A percentile compares a stretch with the other conserved stretches of the same genome.
phyloP scores from a whole-genome alignment of 2,329 filamentous ascomycete genomes.

The Neoscytalidium dimidiatum region DNA sequence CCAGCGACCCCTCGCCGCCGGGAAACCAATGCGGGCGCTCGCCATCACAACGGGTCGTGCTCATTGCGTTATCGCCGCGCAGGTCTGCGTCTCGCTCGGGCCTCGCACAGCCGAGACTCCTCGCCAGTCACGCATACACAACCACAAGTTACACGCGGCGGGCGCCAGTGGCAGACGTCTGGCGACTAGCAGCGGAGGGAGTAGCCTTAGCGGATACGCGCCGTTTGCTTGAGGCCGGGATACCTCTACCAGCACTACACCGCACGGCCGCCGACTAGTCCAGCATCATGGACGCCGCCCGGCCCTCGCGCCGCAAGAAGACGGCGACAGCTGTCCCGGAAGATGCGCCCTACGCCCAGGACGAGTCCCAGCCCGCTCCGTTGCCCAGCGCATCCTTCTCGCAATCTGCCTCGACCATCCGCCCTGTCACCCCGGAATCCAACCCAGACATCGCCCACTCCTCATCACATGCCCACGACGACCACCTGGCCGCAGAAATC shows the following conservation, averaged over 20 bases:
- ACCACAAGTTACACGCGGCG: constrained; percentile 19
- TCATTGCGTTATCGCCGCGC: constrained; percentile 14
- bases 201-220: background rate
- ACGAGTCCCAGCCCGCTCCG: background rate
- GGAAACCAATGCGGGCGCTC: constrained; percentile 17
- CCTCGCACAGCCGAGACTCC: constrained; percentile 17
- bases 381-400: constrained; percentile 14
- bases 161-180: constrained; percentile 7
- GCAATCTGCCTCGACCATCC: constrained; percentile 52
- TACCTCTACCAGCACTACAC: background rate
- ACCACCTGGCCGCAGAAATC: constrained; percentile 25
- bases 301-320: constrained; percentile 19
- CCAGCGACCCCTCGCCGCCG: background rate
- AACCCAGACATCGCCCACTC: constrained; percentile 28
- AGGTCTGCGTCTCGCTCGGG: constrained; percentile 15
- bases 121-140: constrained; percentile 14
- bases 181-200: background rate
- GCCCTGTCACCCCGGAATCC: constrained; percentile 67
- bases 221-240: constrained; percentile 6
- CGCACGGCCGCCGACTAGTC: constrained; percentile 13
- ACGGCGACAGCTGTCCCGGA: constrained; percentile 13
- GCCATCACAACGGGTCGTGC: constrained; percentile 11
- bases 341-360: constrained; percentile 14
- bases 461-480: constrained; percentile 31
- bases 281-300: constrained; percentile 19